Conservation (phyloP, 495 filamentous ascomycete species). For the Penicillium bovifimosum region DNA sequence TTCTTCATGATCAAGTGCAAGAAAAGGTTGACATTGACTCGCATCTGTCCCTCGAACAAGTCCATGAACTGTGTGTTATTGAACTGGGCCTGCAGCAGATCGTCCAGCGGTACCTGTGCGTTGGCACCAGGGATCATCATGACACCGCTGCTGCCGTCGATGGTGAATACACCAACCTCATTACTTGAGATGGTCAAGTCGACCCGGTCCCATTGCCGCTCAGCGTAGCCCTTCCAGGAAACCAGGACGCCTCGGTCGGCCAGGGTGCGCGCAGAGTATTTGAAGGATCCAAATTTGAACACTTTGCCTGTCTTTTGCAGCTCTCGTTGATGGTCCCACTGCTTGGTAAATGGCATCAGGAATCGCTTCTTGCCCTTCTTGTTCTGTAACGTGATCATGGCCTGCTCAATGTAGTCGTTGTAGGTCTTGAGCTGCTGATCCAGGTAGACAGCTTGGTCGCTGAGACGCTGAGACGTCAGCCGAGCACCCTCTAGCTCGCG, state of each 20-base stretch:
- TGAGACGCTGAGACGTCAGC: slow-evolving; percentile 74
- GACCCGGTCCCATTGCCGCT: slow-evolving; percentile 84
- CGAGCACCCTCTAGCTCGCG: slow-evolving; percentile 86
- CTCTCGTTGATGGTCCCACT: slow-evolving; percentile 97
- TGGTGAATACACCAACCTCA: slow-evolving; percentile 86
- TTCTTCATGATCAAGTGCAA: slow-evolving; percentile 96
- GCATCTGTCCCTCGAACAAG: slow-evolving; percentile 81
- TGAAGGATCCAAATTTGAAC: slow-evolving; percentile 95
- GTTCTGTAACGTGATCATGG: slow-evolving; percentile 96
- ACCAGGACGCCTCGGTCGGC: slow-evolving; percentile 92
- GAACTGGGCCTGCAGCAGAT: slow-evolving; percentile 93
- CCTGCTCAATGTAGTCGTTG: slow-evolving; percentile 98
- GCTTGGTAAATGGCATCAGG: slow-evolving; percentile 94
- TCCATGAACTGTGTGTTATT: slow-evolving; percentile 93
- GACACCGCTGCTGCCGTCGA: slow-evolving; percentile 86
- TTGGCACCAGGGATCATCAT: slow-evolving; percentile 96
- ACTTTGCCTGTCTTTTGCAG: slow-evolving; percentile 84
- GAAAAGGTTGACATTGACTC: slow-evolving; percentile 92
- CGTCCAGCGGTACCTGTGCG: slow-evolving; percentile 84
- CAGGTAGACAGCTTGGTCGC: slow-evolving; percentile 86
- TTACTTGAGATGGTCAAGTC: slow-evolving; percentile 93
- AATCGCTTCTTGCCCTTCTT: slow-evolving; percentile 95
- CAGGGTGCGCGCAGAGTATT: slow-evolving; percentile 85
- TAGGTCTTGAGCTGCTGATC: slow-evolving; percentile 95
- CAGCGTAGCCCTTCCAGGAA: slow-evolving; percentile 74